Evolutionary conservation across 257 asterid species (phyloP).

Genomic region (Coffea canephora): DNA sequence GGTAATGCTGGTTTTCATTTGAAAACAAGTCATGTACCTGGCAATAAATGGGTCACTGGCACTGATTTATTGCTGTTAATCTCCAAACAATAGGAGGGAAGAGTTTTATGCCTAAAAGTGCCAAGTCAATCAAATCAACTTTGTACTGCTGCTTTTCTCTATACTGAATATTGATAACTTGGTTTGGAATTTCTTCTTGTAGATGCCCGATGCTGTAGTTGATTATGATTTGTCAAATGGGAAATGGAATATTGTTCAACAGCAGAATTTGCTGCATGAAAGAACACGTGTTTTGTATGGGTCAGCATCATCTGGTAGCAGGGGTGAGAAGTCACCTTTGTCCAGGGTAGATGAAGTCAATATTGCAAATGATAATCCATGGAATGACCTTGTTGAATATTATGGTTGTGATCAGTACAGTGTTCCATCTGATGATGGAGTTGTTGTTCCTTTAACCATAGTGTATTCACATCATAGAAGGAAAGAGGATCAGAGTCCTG

Average conservation of each 20-base stretch:
- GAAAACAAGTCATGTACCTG: neutral
- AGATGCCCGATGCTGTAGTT: slow-evolving; percentile 98
- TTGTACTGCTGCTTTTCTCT: neutral
- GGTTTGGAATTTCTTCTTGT: slow-evolving; percentile 13
- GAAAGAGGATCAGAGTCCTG: slow-evolving; percentile 65
- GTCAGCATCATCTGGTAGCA: slow-evolving; percentile 44
- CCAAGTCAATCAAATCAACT: neutral
- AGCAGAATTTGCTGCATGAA: slow-evolving; percentile 82
- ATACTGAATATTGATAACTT: neutral
- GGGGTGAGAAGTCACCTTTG: slow-evolving; percentile 32
- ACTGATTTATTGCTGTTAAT: neutral
- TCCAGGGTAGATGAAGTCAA: slow-evolving; percentile 22
- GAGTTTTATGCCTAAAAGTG: neutral
- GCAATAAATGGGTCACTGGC: neutral
- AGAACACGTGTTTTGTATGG: slow-evolving; percentile 79
- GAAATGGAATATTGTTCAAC: slow-evolving; percentile 79
- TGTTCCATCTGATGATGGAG: slow-evolving; percentile 76
- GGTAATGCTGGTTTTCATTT: slow-evolving; percentile 9
- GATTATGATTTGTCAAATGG: slow-evolving; percentile 78
- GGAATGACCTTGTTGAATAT: slow-evolving; percentile 89
- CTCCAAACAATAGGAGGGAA: neutral
- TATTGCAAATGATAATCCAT: slow-evolving; percentile 38
- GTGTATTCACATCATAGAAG: slow-evolving; percentile 68
- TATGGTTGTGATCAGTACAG: slow-evolving; percentile 80
- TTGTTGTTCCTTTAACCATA: slow-evolving; percentile 69